Base-by-base conservation (phyloP, 352 stramenopile genomes). In the Phytopythium litorale region DNA sequence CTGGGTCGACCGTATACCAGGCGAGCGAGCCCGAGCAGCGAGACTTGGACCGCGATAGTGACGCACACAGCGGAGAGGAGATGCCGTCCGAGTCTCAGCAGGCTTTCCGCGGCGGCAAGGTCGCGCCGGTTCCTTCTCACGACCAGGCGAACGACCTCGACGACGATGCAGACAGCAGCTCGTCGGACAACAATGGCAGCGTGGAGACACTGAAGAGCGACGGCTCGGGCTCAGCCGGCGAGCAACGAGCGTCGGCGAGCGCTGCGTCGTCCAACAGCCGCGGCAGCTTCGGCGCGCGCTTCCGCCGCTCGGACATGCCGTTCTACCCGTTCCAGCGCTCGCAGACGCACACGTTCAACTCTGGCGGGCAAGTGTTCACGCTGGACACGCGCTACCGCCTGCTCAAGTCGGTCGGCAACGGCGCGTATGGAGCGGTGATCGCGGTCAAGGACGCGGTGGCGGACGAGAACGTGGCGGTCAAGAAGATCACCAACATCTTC, bases 401-500 rank as follows among this genome's bases (percentile, higher is more conserved):
- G 23, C 76, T 97, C 42, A 97, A 97, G 54, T 76, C 85, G 11
- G 93, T 97, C 45, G 90, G 90, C 16, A 92, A 85, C 16, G 90
- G 90, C 13, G 87, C 89, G 5, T 97, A 96, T 67, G 91, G 89
- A 7, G 85, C 93, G 2, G 90, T 98, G n/a, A 94, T 97, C 52
- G 87, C 85, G 13, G 91, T 90, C 55, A 79, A 84, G 18, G 81
- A 96, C 62, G 53, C 86, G 1, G 67, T 72, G 9, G 60, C 54
- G 1, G 70, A 75, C 23, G 68, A 71, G 16, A 88, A 92, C 65
- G 74, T 98, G 32, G 93, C 93, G 8, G 97, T 98, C 56, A 98
- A 98, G 76, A 98, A 98, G 72, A 97, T 98, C 58, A 82, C 87
- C 0, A 88, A 88, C 46, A 91, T 92, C 25, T 98, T 98, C 71